Conservation (phyloP, 2,329 filamentous ascomycete genomes). For the Aspergillus jensenii region DNA sequence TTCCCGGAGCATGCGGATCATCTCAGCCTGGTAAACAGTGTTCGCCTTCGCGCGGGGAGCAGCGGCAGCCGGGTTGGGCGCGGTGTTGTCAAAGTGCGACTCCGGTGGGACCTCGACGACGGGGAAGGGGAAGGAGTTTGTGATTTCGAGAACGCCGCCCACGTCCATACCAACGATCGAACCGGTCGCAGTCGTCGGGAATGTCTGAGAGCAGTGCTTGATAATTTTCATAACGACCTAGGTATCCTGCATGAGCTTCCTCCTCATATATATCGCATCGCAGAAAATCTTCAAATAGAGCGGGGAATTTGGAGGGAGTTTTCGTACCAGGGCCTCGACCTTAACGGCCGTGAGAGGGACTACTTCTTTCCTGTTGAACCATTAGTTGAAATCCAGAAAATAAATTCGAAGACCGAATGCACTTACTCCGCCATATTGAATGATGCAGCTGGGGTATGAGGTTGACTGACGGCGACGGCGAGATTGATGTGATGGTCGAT, state of each 20-base stretch:
- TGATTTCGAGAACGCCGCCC: conserved; percentile 78
- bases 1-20: conserved; percentile 94
- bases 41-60: conserved; percentile 93
- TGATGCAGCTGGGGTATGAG: conserved; percentile 21
- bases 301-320: conserved; percentile 29
- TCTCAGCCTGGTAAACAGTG: conserved; percentile 84
- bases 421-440: conserved; percentile 36
- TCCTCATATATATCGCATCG: not conserved
- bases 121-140: conserved; percentile 93
- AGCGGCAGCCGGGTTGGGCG: conserved; percentile 75
- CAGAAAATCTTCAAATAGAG: conserved; percentile 17
- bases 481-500: conserved; percentile 25
- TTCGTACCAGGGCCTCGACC: conserved; percentile 85
- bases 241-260: conserved; percentile 27
- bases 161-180: conserved; percentile 92
- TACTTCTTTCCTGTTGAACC: conserved; percentile 55
- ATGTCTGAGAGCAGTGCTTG: conserved; percentile 85
- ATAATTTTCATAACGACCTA: conserved; percentile 97
- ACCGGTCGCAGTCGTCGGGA: conserved; percentile 86
- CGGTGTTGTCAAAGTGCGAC: conserved; percentile 66
- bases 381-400: conserved; percentile 16
- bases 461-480: conserved; percentile 18
- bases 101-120: conserved; percentile 71
- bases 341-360: conserved; percentile 80
- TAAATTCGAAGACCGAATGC: not conserved